These are phyloP conservation scores for Yamadazyma buinensis DNA, from an alignment of 1,139 yeast genomes.

Conservation along the genomic window DNA sequence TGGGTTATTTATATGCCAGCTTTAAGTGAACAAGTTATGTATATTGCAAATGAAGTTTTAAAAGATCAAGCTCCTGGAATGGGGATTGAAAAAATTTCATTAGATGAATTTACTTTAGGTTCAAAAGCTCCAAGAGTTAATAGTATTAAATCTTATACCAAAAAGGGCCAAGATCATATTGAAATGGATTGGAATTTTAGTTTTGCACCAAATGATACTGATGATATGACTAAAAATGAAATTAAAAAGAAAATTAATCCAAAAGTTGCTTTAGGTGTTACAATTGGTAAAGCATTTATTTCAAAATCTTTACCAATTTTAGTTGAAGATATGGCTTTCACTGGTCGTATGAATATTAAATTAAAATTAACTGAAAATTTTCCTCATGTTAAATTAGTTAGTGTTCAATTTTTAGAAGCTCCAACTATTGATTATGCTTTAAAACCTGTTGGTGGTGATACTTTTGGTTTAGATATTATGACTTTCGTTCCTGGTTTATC, in stretches of 20 bases:
- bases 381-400: conserved; percentile 71
- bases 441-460: conserved; percentile 87
- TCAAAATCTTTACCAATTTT: conserved; percentile 71
- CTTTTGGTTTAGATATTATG: conserved; percentile 79
- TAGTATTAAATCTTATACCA: conserved; percentile 67
- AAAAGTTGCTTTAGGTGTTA: conserved; percentile 73
- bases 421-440: conserved; percentile 73
- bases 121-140: conserved; percentile 74
- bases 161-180: conserved; percentile 58
- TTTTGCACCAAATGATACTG: conserved; percentile 76
- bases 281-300: conserved; percentile 73
- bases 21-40: conserved; percentile 69
- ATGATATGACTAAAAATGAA: conserved; percentile 76
- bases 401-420: conserved; percentile 70
- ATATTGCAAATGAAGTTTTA: conserved; percentile 60
- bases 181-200: conserved; percentile 85
- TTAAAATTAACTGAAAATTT: conserved; percentile 58
- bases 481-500: conserved; percentile 77
- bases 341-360: conserved; percentile 68
- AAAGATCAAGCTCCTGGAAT: conserved; percentile 76
- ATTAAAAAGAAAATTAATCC: conserved; percentile 69
- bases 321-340: conserved; percentile 74
- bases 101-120: conserved; percentile 77
- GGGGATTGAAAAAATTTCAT: conserved; percentile 68
- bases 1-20: conserved; percentile 90